Base-by-base conservation (phyloP, 257 asterid genomes). In the Mitragyna speciosa region DNA sequence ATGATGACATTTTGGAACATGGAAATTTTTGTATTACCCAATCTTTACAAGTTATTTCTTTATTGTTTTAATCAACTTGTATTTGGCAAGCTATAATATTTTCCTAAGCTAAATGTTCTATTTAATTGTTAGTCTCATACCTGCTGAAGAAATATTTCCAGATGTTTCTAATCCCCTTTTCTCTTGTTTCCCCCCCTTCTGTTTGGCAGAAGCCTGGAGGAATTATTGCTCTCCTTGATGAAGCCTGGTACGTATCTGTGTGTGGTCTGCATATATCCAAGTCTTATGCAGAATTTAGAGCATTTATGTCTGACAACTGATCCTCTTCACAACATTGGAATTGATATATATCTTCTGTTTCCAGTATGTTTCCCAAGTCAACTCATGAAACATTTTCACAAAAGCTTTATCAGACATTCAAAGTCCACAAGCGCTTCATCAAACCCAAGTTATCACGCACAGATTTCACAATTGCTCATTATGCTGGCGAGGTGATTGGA, bases 291-390 rank as follows among this genome's bases (percentile, higher is more conserved):
- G 64, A 76, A 68, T 63, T 48, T 30, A 24, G 51, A 43, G 56
- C 30, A 41, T 43, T 69, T 61, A 41, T 36, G 67, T 63, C 20
- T 75, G 66, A 54, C 70, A 80, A 52, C 75, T 80, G 36, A n/a
- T 51, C 68, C 39, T 73, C 31, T 54, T n/a, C 11, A 45, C 65
- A 63, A n/a, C 43, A 26, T 36, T 26, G 75, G 73, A 79, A 73
- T 49, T 78, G 65, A 75, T 78, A 56, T 41, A 47, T 82, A 39
- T 64, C 45, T 58, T 69, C 45, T 87, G 11, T 9, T 85, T 89
- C 82, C 95, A 96, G 99, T 87, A 96, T 96, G 99, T 96, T 96
- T 85, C 99, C 99, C 52, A 96, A 96, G 90, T 96, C 99, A 14
- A 96, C 99, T 65, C 94, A 96, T 58, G 99, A 96, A 85, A 96